Evolutionary conservation across 2,329 filamentous ascomycete species (phyloP).

Genomic region (Fusarium pseudoanthophilum): DNA sequence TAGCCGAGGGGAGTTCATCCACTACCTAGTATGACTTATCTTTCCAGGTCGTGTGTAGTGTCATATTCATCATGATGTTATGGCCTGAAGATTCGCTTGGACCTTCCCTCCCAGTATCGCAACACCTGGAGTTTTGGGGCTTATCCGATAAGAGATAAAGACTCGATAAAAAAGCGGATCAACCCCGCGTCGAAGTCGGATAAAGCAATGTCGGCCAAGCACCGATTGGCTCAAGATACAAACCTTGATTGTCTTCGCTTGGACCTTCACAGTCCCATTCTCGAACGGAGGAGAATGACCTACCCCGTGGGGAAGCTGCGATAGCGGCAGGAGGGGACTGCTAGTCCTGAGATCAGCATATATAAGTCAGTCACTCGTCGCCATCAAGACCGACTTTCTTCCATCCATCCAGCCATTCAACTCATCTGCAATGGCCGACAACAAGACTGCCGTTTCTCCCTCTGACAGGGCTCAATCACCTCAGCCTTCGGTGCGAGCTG

Average conservation of each 20-base stretch:
- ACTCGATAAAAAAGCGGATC: background rate
- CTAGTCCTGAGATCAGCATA: background rate
- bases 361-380: background rate
- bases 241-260: background rate
- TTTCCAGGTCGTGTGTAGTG: too few species aligned
- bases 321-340: background rate
- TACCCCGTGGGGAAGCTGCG: constrained; percentile 4
- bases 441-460: constrained; percentile 2
- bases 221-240: background rate
- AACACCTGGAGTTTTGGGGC: too few species aligned
- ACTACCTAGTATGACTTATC: background rate
- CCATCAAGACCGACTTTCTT: too few species aligned
- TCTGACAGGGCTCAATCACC: background rate
- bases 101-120: background rate
- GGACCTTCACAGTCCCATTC: background rate
- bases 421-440: background rate
- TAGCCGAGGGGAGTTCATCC: rapidly evolving
- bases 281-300: background rate
- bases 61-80: background rate
- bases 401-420: too few species aligned
- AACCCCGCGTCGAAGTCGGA: background rate
- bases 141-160: constrained; percentile 1
- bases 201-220: background rate
- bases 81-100: background rate
- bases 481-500: background rate